Evolutionary conservation across 2,329 filamentous ascomycete genomes (phyloP).

Genomic region (Pochonia chlamydosporia): DNA sequence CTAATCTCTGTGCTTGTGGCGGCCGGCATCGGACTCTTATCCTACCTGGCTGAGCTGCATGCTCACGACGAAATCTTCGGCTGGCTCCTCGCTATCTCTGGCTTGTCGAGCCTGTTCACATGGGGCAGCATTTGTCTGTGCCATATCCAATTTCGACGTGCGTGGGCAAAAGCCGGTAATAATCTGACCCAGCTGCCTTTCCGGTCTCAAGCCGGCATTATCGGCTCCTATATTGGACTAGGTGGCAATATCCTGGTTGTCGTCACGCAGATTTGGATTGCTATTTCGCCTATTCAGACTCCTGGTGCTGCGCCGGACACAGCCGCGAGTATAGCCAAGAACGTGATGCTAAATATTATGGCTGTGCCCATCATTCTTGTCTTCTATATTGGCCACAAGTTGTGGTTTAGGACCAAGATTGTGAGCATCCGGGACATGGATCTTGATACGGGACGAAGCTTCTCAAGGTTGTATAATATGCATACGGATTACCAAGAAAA

Average conservation of each 20-base stretch:
- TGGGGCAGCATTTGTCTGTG: slow-evolving; percentile 83
- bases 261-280: slow-evolving; percentile 82
- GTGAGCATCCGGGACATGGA: slow-evolving; percentile 74
- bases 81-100: slow-evolving; percentile 75
- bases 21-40: slow-evolving; percentile 63
- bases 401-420: slow-evolving; percentile 64
- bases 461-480: slow-evolving; percentile 74
- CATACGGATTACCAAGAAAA: slow-evolving; percentile 77
- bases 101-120: slow-evolving; percentile 69
- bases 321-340: slow-evolving; percentile 42
- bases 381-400: slow-evolving; percentile 71
- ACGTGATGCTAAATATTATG: slow-evolving; percentile 70
- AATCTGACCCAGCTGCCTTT: slow-evolving; percentile 75
- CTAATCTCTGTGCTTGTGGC: slow-evolving; percentile 66
- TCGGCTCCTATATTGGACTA: slow-evolving; percentile 77
- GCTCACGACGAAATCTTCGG: slow-evolving; percentile 60
- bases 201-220: slow-evolving; percentile 68
- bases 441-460: slow-evolving; percentile 74
- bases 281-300: slow-evolving; percentile 68
- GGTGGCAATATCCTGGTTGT: slow-evolving; percentile 70
- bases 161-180: slow-evolving; percentile 67
- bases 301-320: slow-evolving; percentile 35
- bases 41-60: slow-evolving; percentile 63
- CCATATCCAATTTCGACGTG: slow-evolving; percentile 84
- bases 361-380: slow-evolving; percentile 63